Percentiles rank a stretch among this genome's conserved stretches.
These are phyloP conservation scores for Chlorencoelia australis DNA, from an alignment of 2,329 filamentous ascomycete genomes.

Conservation along the genomic window DNA sequence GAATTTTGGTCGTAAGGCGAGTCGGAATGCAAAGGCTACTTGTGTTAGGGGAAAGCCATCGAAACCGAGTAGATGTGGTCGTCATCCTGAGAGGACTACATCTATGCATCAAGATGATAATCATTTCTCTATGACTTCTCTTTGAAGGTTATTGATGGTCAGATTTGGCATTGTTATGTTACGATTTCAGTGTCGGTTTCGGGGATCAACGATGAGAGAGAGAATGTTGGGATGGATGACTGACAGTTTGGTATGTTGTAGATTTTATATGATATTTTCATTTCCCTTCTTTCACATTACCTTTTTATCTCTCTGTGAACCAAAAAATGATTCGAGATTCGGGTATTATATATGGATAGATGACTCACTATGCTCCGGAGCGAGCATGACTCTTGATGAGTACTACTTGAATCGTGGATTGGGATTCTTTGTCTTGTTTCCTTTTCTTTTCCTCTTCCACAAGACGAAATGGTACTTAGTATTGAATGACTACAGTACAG, in stretches of 20 bases:
- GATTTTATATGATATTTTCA: no score
- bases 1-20: constrained; percentile 42
- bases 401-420: no score
- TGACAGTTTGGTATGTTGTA: background rate
- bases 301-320: no score
- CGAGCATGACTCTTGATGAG: no score
- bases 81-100: constrained; percentile 33
- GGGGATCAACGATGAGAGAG: background rate
- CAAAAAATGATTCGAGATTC: no score
- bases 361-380: no score
- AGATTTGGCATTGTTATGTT: no score
- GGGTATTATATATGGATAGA: no score
- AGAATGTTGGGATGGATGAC: background rate
- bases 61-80: constrained; percentile 47
- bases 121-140: background rate
- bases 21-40: constrained; percentile 36
- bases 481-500: no score
- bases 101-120: constrained; percentile 18
- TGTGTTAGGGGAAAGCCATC: constrained; percentile 53
- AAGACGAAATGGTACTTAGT: no score
- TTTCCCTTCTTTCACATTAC: background rate
- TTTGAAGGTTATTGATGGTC: background rate
- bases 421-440: no score
- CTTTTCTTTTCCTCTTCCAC: no score
- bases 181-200: background rate